Evolutionary conservation across 768 basidiomycete species (phyloP).

Genomic region (Hypholoma fasciculare): DNA sequence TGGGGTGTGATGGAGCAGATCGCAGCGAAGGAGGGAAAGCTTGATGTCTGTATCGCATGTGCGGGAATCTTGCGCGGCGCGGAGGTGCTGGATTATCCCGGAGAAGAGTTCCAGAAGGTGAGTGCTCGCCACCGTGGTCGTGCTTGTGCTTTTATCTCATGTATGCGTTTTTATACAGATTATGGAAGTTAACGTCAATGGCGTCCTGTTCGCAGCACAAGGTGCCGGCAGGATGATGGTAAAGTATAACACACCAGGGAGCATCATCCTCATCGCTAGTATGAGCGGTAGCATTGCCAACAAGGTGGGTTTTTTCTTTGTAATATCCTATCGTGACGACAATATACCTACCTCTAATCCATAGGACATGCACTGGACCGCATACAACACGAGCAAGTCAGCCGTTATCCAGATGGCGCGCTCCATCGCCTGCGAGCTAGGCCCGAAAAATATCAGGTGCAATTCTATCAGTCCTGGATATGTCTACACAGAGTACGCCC

Average conservation of each 20-base stretch:
- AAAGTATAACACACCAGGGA: conserved; percentile 44
- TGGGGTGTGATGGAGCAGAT: conserved; percentile 54
- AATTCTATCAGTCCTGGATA: conserved; percentile 75
- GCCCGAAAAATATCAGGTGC: conserved; percentile 63
- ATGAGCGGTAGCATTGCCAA: conserved; percentile 68
- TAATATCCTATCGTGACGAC: background rate
- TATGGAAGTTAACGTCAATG: conserved; percentile 60
- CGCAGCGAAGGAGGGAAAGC: conserved; percentile 54
- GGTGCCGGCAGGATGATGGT: conserved; percentile 62
- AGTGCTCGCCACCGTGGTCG: background rate
- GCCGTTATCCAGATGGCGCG: conserved; percentile 82
- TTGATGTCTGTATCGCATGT: conserved; percentile 68
- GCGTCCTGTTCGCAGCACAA: conserved; percentile 60
- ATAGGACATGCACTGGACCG: conserved; percentile 57
- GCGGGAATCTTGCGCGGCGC: conserved; percentile 57
- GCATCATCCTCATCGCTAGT: conserved; percentile 59
- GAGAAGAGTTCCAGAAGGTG: conserved; percentile 56
- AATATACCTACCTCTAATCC: background rate
- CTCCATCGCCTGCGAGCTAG: conserved; percentile 77
- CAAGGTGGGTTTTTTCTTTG: conserved; percentile 11
- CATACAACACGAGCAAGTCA: conserved; percentile 74
- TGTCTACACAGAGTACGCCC: conserved; percentile 59
- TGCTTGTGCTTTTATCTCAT: background rate
- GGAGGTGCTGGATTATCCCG: conserved; percentile 59
- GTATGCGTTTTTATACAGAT: conserved; percentile 21